A percentile compares a stretch with the other conserved stretches of the same genome.
Conservation (phyloP, 495 filamentous ascomycete species). For the Usnea hakonensis region DNA sequence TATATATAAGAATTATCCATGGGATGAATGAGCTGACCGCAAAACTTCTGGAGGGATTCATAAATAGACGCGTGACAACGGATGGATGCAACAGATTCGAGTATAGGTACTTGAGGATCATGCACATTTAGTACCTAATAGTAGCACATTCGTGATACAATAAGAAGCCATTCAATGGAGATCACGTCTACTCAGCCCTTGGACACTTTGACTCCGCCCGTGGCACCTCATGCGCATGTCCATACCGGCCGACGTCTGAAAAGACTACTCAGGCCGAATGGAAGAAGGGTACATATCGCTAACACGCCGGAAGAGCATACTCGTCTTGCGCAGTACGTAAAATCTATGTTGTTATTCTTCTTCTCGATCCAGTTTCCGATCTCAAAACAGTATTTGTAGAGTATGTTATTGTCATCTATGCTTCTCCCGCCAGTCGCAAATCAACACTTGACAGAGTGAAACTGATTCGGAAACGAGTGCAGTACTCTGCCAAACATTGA, state of each 20-base stretch:
- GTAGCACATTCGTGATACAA: too few relatives aligned
- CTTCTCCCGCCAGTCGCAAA: neutral
- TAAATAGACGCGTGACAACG: neutral
- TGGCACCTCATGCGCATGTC: neutral
- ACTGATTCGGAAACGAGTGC: neutral
- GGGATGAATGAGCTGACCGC: too few relatives aligned
- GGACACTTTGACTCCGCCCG: neutral
- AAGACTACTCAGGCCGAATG: constrained; percentile 46
- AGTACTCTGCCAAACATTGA: constrained; percentile 31
- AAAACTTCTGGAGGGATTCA: neutral
- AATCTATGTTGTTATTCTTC: neutral
- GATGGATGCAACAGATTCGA: neutral
- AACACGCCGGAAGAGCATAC: constrained; percentile 44
- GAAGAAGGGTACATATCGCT: constrained; percentile 47
- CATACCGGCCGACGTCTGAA: constrained; percentile 28
- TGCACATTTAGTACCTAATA: too few relatives aligned
- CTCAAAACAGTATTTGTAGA: neutral
- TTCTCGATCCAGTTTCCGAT: neutral
- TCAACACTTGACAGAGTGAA: neutral
- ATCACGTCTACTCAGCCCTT: neutral
- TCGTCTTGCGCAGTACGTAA: constrained; percentile 25
- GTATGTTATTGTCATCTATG: neutral
- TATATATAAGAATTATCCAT: too few relatives aligned
- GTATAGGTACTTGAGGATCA: too few relatives aligned
- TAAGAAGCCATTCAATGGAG: neutral